These are phyloP conservation scores for Phlebiopsis gigantea DNA, from an alignment of 768 basidiomycete species.

Conservation along the genomic window DNA sequence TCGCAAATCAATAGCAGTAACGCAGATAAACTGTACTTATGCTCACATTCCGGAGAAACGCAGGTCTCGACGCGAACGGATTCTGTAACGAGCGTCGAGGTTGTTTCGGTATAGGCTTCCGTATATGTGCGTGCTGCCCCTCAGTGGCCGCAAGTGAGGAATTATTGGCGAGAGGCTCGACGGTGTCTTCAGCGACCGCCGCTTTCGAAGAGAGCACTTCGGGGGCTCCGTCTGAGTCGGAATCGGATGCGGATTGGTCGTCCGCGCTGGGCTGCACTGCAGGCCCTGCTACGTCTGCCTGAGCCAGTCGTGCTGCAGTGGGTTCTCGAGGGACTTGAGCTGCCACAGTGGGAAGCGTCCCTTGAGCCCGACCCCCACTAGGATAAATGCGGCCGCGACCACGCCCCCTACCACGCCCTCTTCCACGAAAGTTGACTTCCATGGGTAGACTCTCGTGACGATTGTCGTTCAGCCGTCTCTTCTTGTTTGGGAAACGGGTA, in stretches of 20 bases:
- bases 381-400: conserved; percentile 5
- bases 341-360: neutral
- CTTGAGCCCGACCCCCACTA: neutral
- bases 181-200: conserved; percentile 3
- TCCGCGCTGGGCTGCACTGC: conserved; percentile 11
- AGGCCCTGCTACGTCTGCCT: neutral
- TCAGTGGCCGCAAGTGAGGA: too few species aligned
- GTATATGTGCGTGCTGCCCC: conserved; percentile 11
- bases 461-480: conserved; percentile 34
- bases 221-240: conserved; percentile 38
- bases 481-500: conserved; percentile 34
- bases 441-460: conserved; percentile 10
- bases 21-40: neutral
- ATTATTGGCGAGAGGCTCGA: too few species aligned
- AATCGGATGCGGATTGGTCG: neutral
- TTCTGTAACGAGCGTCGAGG: conserved; percentile 52
- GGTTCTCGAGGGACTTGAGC: neutral
- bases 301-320: neutral
- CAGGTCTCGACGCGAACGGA: conserved; percentile 62
- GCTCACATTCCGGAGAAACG: conserved; percentile 75
- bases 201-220: conserved; percentile 56
- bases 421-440: conserved; percentile 24
- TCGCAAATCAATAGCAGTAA: conserved; percentile 5
- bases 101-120: conserved; percentile 28
- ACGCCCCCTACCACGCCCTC: conserved; percentile 16